Conservation (phyloP, 306 rosid genomes). For the Rubus parviflorus region DNA sequence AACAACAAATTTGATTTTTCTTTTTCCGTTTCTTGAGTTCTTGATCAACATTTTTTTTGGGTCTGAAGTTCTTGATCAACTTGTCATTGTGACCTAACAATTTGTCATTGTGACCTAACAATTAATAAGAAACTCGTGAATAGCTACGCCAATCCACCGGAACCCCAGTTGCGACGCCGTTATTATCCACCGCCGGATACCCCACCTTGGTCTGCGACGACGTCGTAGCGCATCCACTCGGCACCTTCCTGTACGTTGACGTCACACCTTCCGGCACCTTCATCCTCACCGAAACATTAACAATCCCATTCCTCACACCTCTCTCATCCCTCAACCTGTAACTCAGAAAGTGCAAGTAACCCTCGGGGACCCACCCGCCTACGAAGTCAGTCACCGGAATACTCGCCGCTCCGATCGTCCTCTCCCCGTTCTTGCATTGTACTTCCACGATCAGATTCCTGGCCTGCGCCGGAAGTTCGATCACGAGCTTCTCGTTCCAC, state of each 20-base stretch:
- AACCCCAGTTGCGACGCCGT: slow-evolving; percentile 51
- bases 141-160: slow-evolving; percentile 29
- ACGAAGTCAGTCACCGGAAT: slow-evolving; percentile 53
- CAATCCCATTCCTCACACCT: slow-evolving; percentile 62
- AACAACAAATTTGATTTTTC: not conserved
- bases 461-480: slow-evolving; percentile 46
- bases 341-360: slow-evolving; percentile 62
- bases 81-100: too few relatives aligned
- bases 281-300: slow-evolving; percentile 60
- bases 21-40: not conserved
- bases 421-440: slow-evolving; percentile 40
- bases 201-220: slow-evolving; percentile 10
- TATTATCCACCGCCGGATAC: not conserved
- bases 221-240: not conserved
- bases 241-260: not conserved
- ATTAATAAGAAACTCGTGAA: not conserved
- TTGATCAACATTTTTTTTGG: not conserved
- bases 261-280: slow-evolving; percentile 15
- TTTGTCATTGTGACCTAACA: not conserved
- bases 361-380: slow-evolving; percentile 48
- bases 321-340: slow-evolving; percentile 63
- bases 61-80: not conserved
- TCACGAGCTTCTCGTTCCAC: slow-evolving; percentile 56
- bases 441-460: slow-evolving; percentile 41
- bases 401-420: slow-evolving; percentile 43